Evolutionary conservation across 257 asterid species (phyloP).

Genomic region (Eustoma russellianum): DNA sequence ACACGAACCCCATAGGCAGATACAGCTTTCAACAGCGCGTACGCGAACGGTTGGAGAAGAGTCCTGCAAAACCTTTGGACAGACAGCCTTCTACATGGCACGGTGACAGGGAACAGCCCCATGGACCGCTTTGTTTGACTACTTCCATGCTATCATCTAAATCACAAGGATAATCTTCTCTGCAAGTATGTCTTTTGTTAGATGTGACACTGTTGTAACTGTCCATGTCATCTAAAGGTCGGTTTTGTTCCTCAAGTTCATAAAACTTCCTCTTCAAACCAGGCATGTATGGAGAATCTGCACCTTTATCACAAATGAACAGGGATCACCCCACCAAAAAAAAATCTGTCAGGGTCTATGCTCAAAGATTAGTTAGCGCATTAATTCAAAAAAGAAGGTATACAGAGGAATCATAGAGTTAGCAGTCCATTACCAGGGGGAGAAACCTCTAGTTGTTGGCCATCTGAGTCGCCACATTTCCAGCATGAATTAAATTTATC

Average conservation of each 20-base stretch:
- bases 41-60: slow-evolving; percentile 46
- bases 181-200: slow-evolving; percentile 22
- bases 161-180: background rate
- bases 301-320: background rate
- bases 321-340: too few relatives aligned
- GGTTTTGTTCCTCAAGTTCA: slow-evolving; percentile 23
- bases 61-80: slow-evolving; percentile 73
- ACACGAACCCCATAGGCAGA: too few relatives aligned
- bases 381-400: too few relatives aligned
- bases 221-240: slow-evolving; percentile 14
- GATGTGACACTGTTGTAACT: slow-evolving; percentile 13
- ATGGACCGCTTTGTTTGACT: slow-evolving; percentile 22
- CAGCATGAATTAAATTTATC: slow-evolving; percentile 31
- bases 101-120: slow-evolving; percentile 33
- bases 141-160: slow-evolving; percentile 28
- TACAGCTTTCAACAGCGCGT: slow-evolving; percentile 17
- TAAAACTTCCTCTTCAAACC: slow-evolving; percentile 71
- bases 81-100: slow-evolving; percentile 75
- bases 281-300: slow-evolving; percentile 52
- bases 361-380: too few relatives aligned
- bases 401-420: too few relatives aligned
- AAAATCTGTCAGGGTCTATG: too few relatives aligned
- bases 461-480: slow-evolving; percentile 45
- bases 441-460: slow-evolving; percentile 34
- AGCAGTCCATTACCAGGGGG: slow-evolving; percentile 19